Evolutionary conservation across 2,329 filamentous ascomycete species (phyloP).

Genomic region (Ceratocystis alfenasii): DNA sequence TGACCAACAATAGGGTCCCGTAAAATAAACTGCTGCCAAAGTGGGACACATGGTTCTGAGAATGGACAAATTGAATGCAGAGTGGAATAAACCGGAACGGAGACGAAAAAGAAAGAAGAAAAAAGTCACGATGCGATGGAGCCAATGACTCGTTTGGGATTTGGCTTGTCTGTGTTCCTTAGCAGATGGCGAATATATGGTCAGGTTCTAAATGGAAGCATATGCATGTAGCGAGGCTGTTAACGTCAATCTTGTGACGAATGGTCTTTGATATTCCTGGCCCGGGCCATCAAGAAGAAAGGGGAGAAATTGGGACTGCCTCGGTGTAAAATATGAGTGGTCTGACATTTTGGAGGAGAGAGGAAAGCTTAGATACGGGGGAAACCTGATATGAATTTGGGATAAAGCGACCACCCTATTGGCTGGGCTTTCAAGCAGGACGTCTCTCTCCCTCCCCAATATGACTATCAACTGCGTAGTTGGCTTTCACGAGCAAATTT

Average conservation of each 20-base stretch:
- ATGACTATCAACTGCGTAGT: background rate
- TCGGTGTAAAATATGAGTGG: background rate
- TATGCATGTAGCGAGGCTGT: background rate
- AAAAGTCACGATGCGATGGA: background rate
- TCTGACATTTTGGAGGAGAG: background rate
- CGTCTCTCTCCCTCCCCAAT: no score
- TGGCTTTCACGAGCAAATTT: background rate
- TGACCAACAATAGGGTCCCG: background rate
- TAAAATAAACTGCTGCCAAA: slow-evolving; percentile 4
- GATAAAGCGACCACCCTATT: background rate
- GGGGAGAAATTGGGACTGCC: background rate
- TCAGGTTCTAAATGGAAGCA: slow-evolving; percentile 8
- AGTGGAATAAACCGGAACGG: slow-evolving; percentile 8
- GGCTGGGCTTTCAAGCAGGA: background rate
- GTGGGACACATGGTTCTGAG: background rate
- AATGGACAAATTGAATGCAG: slow-evolving; percentile 7
- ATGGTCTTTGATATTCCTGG: background rate
- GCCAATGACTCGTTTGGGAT: background rate
- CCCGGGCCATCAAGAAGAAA: background rate
- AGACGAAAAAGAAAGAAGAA: background rate
- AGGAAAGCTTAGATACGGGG: background rate
- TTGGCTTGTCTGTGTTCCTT: slow-evolving; percentile 1
- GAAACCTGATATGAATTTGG: background rate
- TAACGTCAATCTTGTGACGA: background rate
- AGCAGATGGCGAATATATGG: slow-evolving; percentile 2